Conservation (phyloP, 192 early-diverging fungal genomes). For the Ambispora gerdemannii region DNA sequence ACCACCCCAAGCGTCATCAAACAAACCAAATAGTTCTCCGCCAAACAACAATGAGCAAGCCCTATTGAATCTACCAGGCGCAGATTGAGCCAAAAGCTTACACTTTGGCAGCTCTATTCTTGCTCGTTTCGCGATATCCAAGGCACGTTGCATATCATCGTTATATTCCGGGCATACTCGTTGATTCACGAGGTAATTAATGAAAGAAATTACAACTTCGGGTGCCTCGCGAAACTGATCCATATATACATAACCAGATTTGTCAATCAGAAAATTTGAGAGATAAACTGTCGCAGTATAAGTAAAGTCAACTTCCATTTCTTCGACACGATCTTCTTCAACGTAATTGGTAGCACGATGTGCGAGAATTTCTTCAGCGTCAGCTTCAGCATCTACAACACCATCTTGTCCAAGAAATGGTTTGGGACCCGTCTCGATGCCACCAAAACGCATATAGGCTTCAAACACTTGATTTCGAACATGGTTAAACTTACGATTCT, state of each 20-base stretch:
- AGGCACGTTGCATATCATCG: slow-evolving; percentile 45
- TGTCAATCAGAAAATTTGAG: slow-evolving; percentile 47
- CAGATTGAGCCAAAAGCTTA: slow-evolving; percentile 38
- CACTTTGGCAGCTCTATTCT: slow-evolving; percentile 47
- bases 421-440: slow-evolving; percentile 50
- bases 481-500: slow-evolving; percentile 49
- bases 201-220: slow-evolving; percentile 41
- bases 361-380: slow-evolving; percentile 44
- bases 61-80: slow-evolving; percentile 51
- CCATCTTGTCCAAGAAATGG: slow-evolving; percentile 46
- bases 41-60: slow-evolving; percentile 51
- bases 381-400: slow-evolving; percentile 37
- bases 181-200: slow-evolving; percentile 48
- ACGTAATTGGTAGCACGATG: slow-evolving; percentile 38
- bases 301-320: slow-evolving; percentile 38
- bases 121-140: slow-evolving; percentile 42
- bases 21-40: slow-evolving; percentile 39
- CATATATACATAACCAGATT: slow-evolving; percentile 45
- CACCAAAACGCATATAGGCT: slow-evolving; percentile 51
- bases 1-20: slow-evolving; percentile 34
- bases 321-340: slow-evolving; percentile 41
- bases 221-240: slow-evolving; percentile 47
- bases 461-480: slow-evolving; percentile 45
- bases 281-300: slow-evolving; percentile 50
- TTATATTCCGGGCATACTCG: slow-evolving; percentile 52